Base-by-base conservation (phyloP, 202 grass and related monocot species). In the Saccharum hybrid region DNA sequence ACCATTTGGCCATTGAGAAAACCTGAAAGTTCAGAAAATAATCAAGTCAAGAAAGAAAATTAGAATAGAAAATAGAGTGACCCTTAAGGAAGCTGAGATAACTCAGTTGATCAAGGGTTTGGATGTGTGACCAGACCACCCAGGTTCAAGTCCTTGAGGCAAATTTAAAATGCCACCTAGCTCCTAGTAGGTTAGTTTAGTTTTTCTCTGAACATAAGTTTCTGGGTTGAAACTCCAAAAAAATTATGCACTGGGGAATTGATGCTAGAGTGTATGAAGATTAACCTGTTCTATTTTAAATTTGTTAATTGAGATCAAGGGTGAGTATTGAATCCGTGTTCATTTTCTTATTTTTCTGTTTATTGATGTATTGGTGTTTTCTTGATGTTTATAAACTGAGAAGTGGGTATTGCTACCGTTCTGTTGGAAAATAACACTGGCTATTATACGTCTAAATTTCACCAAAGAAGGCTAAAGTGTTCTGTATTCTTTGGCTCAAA, bases 21-120 rank as follows among this genome's bases (percentile, higher is more conserved):
- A 56, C 71, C 10, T 49, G 11, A 56, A 34, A 74, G 28, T 74
- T 54, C 15, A 54, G 46, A 54, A 56, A 36, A n/a, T 51, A 52
- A 52, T 73, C 45, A 72, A 48, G 21, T 73, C 70, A 72, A 48
- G 21, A 14, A 73, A 33, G 4, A 51, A 26, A 71, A 16, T 46
- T 45, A 14, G 5, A 72, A 52, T n/a, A 34, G 28, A 34, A 73
- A 72, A 9, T 31, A 9, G 14, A 19, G 23, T 21, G 56, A 59
- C n/a, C 57, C 8, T 10, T 61, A 61, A 23, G 21, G 21, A 23
- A 26, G 21, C 21, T 23, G 57, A 61, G 57, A 23, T 61, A 11
- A 1, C 56, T 61, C 21, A 61, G 22, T 61, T 61, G 59, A 0
- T 61, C 0, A 8, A 60, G 8, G n/a, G n/a, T 23, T 60, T 23